phyloP scores from a whole-genome alignment of 2,329 filamentous ascomycete genomes.

The Cucurbitaria berberidis region DNA sequence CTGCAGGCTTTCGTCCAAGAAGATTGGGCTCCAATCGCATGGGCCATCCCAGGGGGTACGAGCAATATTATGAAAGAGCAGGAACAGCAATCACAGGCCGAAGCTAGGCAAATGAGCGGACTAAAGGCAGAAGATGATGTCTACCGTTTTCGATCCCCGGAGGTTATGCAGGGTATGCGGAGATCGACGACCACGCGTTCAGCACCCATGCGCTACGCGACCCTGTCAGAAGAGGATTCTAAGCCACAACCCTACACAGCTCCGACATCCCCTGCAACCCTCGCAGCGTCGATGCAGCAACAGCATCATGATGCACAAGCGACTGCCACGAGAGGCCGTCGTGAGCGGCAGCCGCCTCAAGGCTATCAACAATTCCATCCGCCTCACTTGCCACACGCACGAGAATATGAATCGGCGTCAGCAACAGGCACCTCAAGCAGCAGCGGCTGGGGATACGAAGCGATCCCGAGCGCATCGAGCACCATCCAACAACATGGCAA shows the following conservation, averaged over 20 bases:
- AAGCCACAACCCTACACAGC: conserved; percentile 34
- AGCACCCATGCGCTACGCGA: conserved; percentile 27
- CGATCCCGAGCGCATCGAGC: background rate
- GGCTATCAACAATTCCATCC: conserved; percentile 10
- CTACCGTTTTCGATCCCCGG: conserved; percentile 24
- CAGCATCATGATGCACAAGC: background rate
- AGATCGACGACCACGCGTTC: conserved; percentile 19
- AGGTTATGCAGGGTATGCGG: conserved; percentile 16
- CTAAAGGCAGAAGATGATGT: conserved; percentile 7
- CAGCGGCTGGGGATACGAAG: background rate
- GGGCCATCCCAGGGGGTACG: conserved; percentile 20
- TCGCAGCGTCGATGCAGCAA: conserved; percentile 10
- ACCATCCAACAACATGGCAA: background rate
- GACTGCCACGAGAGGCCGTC: background rate
- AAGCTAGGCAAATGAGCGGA: conserved; percentile 9
- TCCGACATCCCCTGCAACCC: conserved; percentile 21
- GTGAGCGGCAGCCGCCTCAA: conserved; percentile 10
- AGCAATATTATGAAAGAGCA: conserved; percentile 17
- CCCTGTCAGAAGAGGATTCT: conserved; percentile 16
- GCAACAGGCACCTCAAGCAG: background rate
- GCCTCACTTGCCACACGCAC: conserved; percentile 1
- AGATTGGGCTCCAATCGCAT: conserved; percentile 42
- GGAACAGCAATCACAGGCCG: conserved; percentile 14
- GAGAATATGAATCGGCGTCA: background rate
- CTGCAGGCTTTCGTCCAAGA: conserved; percentile 48